Conservation (phyloP, 768 basidiomycete species). For the Amanita rimosa region DNA sequence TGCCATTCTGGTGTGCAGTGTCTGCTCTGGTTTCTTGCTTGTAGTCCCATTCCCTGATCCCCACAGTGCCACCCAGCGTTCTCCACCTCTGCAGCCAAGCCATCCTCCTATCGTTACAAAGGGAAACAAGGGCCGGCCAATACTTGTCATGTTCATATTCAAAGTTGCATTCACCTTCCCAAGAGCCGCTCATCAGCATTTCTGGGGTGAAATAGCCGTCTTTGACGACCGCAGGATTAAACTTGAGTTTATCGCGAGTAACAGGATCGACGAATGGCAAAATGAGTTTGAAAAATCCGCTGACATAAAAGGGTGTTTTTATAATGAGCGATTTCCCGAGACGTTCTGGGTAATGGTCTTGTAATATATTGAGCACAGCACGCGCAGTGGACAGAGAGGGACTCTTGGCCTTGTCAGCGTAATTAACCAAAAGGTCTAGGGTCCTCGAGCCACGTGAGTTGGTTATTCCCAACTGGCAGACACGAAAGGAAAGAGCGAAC, state of each 20-base stretch:
- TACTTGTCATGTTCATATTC: conserved; percentile 67
- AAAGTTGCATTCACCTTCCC: conserved; percentile 60
- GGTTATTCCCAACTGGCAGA: background rate
- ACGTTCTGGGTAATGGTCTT: conserved; percentile 81
- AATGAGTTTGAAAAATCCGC: conserved; percentile 68
- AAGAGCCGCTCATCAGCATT: conserved; percentile 59
- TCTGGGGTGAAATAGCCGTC: conserved; percentile 60
- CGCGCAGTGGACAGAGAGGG: conserved; percentile 30
- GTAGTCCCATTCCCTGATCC: conserved; percentile 72
- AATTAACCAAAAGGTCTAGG: conserved; percentile 65
- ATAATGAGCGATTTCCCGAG: conserved; percentile 65
- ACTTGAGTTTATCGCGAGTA: conserved; percentile 64
- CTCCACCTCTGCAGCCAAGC: conserved; percentile 54
- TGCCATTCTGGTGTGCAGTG: conserved; percentile 1
- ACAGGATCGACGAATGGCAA: conserved; percentile 77
- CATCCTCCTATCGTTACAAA: conserved; percentile 39
- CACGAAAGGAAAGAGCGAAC: conserved; percentile 12
- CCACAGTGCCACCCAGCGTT: conserved; percentile 54
- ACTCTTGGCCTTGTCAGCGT: conserved; percentile 59
- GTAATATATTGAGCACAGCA: conserved; percentile 52
- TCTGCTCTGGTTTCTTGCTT: no score
- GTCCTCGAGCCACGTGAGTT: conserved; percentile 28
- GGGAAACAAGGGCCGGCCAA: conserved; percentile 52
- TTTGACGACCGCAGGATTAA: conserved; percentile 57
- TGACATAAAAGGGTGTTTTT: conserved; percentile 73